Evolutionary conservation across 345 rosid species (phyloP).

Genomic region (Nasturtium officinale): DNA sequence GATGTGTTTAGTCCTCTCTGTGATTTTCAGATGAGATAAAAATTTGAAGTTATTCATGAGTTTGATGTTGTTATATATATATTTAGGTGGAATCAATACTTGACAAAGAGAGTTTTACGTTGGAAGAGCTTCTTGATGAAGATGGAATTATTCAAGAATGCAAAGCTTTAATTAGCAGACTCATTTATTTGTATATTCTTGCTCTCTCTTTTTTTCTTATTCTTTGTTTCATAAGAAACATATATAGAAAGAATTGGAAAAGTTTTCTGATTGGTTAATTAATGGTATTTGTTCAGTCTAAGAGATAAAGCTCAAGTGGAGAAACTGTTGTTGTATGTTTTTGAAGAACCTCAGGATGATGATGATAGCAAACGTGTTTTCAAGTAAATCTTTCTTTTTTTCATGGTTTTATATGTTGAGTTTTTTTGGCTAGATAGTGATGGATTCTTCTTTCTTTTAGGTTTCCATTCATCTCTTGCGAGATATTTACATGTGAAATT

Average conservation of each 20-base stretch:
- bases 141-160: conserved; percentile 99
- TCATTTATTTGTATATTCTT: conserved; percentile 56
- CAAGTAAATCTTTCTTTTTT: conserved; percentile 56
- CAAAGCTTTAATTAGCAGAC: conserved; percentile 92
- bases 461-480: conserved; percentile 94
- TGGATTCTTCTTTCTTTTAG: conserved; percentile 44
- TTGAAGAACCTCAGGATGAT: conserved; percentile 81
- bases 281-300: conserved; percentile 54
- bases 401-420: neutral
- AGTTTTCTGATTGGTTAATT: conserved; percentile 18
- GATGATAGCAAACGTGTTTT: conserved; percentile 78
- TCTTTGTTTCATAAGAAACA: too few relatives aligned
- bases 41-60: neutral
- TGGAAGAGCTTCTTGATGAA: conserved; percentile 97
- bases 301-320: conserved; percentile 85
- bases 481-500: conserved; percentile 95
- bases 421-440: conserved; percentile 6
- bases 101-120: conserved; percentile 79
- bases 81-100: conserved; percentile 94
- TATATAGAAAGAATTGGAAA: neutral
- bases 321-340: conserved; percentile 68
- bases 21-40: neutral
- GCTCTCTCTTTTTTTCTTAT: too few relatives aligned
- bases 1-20: neutral
- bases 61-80: conserved; percentile 8